phyloP scores from a whole-genome alignment of 345 rosid genomes.

The Gossypium sturtianum region DNA sequence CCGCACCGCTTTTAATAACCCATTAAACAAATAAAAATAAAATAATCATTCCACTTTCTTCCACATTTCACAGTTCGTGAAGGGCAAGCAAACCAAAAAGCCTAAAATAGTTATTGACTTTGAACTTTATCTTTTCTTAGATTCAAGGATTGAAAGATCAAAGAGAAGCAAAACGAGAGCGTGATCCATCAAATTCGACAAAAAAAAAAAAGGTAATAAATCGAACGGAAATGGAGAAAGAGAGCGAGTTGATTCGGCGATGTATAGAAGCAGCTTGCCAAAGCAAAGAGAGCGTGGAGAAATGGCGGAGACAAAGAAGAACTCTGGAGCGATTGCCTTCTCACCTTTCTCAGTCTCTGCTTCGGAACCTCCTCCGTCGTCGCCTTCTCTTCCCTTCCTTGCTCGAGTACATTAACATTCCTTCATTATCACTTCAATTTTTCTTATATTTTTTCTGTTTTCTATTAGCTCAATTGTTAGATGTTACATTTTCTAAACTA shows the following conservation, averaged over 20 bases:
- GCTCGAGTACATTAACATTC: constrained; percentile 53
- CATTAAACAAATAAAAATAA: neutral
- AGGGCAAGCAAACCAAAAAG: neutral
- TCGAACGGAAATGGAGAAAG: constrained; percentile 25
- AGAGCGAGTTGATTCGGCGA: constrained; percentile 44
- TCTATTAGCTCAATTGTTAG: neutral
- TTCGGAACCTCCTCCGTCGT: constrained; percentile 56
- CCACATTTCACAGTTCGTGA: neutral
- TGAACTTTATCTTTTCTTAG: no score
- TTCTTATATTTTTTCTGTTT: neutral
- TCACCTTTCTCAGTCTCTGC: constrained; percentile 69
- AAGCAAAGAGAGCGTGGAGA: constrained; percentile 56
- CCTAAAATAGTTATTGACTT: neutral
- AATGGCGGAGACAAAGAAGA: constrained; percentile 76
- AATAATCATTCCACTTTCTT: neutral
- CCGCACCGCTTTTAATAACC: neutral
- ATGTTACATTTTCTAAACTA: neutral
- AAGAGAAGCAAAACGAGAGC: neutral
- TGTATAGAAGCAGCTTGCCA: constrained; percentile 72
- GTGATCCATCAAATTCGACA: neutral
- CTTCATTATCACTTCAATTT: neutral
- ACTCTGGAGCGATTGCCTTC: constrained; percentile 65
- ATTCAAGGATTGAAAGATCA: neutral
- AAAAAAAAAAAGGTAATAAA: neutral
- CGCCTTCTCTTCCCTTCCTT: constrained; percentile 84